Base-by-base conservation (phyloP, 306 rosid genomes). In the Casuarina cunninghamiana region DNA sequence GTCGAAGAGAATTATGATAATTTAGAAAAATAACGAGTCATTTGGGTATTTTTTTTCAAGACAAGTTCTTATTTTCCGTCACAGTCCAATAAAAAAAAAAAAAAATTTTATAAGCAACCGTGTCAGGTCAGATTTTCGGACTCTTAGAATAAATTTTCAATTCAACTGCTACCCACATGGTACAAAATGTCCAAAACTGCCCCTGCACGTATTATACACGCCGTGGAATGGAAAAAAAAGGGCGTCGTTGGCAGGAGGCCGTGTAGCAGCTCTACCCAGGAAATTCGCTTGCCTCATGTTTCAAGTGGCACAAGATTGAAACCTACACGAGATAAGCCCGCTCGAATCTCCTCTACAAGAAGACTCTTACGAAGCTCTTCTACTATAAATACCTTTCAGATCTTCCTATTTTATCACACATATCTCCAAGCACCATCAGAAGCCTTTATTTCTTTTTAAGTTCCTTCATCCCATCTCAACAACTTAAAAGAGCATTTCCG, bases 341-440 rank as follows among this genome's bases (percentile, higher is more conserved):
- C 32, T 26, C 32, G 32, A 26, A 26, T 26, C 32, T 26, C 32
- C 32, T 26, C 32, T 9, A 8, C 69, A 19, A 19, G 35, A 75
- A 17, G n/a, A 58, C 11, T 10, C 10, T 3, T n/a, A n/a, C 19
- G 8, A 12, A 61, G 17, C 78, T 15, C 70, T n/a, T 26, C 19
- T 48, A 5, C 48, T 68, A 80, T 61, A 69, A 69, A 80, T 80
- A 80, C 69, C 26, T 1, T 21, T 32, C 44, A 16, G 38, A 44
- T 2, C 26, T 35, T 41, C 26, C n/a, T 32, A 21, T 49, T 44
- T 49, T 46, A 1, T 43, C 0, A 12, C 48, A 15, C 72, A 66
- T 71, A 46, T 42, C 10, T 6, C 32, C 50, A 50, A 4, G 42
- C 7, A 10, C 16, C 32, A 26, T 26, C 32, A 26, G 32, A 26